Conservation (phyloP, 345 rosid genomes). For the Microcos paniculata region DNA sequence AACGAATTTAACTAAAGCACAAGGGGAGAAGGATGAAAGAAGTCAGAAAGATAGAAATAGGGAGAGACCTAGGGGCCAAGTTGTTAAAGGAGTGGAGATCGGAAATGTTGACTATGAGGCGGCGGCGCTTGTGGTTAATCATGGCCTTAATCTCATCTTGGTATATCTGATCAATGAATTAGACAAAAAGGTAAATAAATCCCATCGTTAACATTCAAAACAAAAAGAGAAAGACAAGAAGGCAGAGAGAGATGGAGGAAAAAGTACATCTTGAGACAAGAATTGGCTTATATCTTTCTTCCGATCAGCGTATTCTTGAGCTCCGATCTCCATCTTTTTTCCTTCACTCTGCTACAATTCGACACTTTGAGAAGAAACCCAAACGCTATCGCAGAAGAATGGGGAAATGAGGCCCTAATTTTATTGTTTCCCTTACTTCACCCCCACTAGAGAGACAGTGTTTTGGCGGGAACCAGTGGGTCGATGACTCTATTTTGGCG, state of each 20-base stretch:
- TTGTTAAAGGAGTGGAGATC: constrained; percentile 75
- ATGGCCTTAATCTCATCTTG: constrained; percentile 78
- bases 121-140: constrained; percentile 86
- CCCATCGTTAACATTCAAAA: background rate
- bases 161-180: constrained; percentile 45
- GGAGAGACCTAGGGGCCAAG: constrained; percentile 57
- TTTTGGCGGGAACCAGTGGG: constrained; percentile 36
- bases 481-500: constrained; percentile 33
- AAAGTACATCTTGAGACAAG: constrained; percentile 62
- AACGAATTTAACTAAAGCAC: background rate
- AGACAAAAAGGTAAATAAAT: background rate
- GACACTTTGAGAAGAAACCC: background rate
- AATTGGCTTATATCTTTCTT: constrained; percentile 59
- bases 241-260: background rate
- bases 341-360: background rate
- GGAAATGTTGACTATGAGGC: constrained; percentile 87
- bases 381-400: background rate
- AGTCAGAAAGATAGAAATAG: background rate
- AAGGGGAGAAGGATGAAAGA: background rate
- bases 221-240: background rate
- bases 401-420: constrained; percentile 1
- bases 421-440: background rate
- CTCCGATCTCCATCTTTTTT: constrained; percentile 18
- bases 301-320: constrained; percentile 23
- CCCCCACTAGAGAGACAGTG: background rate